Conservation (phyloP, 1,139 yeast genomes). For the Saccharomycopsis phalli region DNA sequence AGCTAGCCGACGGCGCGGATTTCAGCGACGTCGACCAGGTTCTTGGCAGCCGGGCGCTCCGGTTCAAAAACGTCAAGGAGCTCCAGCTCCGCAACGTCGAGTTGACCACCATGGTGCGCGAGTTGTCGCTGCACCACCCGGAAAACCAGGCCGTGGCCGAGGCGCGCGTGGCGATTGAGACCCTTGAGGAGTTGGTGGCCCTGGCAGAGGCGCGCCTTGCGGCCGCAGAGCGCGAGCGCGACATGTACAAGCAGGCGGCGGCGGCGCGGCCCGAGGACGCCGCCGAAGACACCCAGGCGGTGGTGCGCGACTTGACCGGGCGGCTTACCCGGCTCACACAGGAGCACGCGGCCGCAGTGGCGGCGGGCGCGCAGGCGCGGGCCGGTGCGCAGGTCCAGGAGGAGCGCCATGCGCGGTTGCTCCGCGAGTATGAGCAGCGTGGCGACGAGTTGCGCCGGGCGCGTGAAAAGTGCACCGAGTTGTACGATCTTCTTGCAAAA, state of each 20-base stretch:
- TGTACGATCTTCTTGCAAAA: constrained; percentile 47
- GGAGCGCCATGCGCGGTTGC: constrained; percentile 35
- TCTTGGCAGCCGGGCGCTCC: constrained; percentile 65
- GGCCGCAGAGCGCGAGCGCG: constrained; percentile 55
- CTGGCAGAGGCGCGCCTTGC: constrained; percentile 41
- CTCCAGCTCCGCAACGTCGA: constrained; percentile 69
- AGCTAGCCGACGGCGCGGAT: constrained; percentile 24
- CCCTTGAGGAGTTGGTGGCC: constrained; percentile 55
- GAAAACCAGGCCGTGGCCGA: constrained; percentile 60
- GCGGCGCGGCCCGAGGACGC: constrained; percentile 25
- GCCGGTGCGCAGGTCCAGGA: constrained; percentile 37
- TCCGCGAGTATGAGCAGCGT: constrained; percentile 31
- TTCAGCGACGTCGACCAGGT: constrained; percentile 62
- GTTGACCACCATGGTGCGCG: constrained; percentile 56
- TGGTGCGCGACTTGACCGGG: constrained; percentile 33
- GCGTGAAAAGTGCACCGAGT: constrained; percentile 34
- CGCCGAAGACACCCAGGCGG: constrained; percentile 31
- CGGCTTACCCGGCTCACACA: constrained; percentile 32
- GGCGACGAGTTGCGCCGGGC: constrained; percentile 37
- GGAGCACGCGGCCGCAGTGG: constrained; percentile 43
- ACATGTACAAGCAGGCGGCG: constrained; percentile 45
- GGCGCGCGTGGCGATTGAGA: constrained; percentile 67
- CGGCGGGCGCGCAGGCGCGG: constrained; percentile 38
- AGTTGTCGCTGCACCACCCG: constrained; percentile 39
- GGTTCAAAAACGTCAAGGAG: constrained; percentile 58